Percentiles rank a stretch among this genome's conserved stretches.
These are phyloP conservation scores for Malus orientalis DNA, from an alignment of 306 rosid genomes.

Conservation along the genomic window DNA sequence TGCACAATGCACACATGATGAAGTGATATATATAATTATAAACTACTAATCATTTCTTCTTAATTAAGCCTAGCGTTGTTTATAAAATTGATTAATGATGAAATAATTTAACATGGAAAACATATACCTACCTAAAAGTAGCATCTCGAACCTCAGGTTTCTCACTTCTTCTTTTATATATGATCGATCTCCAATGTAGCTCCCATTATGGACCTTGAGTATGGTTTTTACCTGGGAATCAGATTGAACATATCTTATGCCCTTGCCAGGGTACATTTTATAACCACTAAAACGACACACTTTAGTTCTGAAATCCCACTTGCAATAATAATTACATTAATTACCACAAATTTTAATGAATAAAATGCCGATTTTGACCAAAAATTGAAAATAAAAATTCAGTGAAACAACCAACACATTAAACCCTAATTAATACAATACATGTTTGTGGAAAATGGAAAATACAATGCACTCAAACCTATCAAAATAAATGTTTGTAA, in stretches of 20 bases:
- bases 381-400: not conserved
- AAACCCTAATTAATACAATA: not conserved
- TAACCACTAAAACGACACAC: slow-evolving; percentile 67
- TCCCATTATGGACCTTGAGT: slow-evolving; percentile 11
- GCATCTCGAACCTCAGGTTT: not conserved
- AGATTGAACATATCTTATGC: slow-evolving; percentile 54
- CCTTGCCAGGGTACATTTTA: slow-evolving; percentile 68
- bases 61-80: not conserved
- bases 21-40: no score
- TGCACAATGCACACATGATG: not conserved
- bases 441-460: not conserved
- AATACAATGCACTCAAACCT: not conserved
- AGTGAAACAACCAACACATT: not conserved
- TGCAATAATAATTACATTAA: not conserved
- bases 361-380: not conserved
- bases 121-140: not conserved
- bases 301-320: slow-evolving; percentile 43
- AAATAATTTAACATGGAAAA: not conserved
- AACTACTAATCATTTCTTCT: not conserved
- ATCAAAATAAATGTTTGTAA: not conserved
- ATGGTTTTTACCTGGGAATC: slow-evolving; percentile 59
- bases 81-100: not conserved
- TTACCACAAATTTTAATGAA: not conserved
- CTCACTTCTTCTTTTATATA: not conserved
- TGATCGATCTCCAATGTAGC: not conserved